phyloP scores from a whole-genome alignment of 2,329 filamentous ascomycete genomes.

The Tolypocladium cylindrosporum region DNA sequence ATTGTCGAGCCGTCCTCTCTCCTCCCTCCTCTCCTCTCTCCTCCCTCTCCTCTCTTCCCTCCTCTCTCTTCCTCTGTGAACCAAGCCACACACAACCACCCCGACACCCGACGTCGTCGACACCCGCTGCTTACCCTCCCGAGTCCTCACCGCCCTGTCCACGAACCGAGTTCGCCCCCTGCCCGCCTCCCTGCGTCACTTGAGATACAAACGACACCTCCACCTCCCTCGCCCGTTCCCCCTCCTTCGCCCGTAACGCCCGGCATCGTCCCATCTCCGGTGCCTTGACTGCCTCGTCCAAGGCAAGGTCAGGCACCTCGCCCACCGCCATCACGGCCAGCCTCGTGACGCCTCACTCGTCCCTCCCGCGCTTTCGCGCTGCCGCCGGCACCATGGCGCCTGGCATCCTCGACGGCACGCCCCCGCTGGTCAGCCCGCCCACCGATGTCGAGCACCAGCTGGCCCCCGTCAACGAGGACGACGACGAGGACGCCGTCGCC shows the following conservation, averaged over 20 bases:
- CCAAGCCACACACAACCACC: background rate
- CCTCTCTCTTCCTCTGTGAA: background rate
- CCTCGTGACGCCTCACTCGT: background rate
- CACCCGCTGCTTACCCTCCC: background rate
- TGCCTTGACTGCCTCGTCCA: background rate
- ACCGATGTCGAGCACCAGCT: conserved; percentile 8
- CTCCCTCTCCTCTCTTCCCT: background rate
- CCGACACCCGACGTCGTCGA: background rate
- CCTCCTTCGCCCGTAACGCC: background rate
- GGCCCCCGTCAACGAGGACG: conserved; percentile 10
- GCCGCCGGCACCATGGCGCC: conserved; percentile 9
- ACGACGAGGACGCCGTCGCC: conserved; percentile 28
- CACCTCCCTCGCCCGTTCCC: background rate
- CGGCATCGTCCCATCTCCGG: background rate
- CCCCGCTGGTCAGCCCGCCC: background rate
- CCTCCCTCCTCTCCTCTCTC: background rate
- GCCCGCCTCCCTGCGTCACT: background rate
- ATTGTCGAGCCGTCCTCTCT: background rate
- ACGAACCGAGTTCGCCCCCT: background rate
- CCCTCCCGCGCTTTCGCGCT: background rate
- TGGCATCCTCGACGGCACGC: conserved; percentile 7
- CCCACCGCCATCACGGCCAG: background rate
- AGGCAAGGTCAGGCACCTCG: background rate
- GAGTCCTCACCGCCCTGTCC: background rate
- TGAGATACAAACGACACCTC: background rate